Conservation (phyloP, 768 basidiomycete genomes). For the Calocera cornea region DNA sequence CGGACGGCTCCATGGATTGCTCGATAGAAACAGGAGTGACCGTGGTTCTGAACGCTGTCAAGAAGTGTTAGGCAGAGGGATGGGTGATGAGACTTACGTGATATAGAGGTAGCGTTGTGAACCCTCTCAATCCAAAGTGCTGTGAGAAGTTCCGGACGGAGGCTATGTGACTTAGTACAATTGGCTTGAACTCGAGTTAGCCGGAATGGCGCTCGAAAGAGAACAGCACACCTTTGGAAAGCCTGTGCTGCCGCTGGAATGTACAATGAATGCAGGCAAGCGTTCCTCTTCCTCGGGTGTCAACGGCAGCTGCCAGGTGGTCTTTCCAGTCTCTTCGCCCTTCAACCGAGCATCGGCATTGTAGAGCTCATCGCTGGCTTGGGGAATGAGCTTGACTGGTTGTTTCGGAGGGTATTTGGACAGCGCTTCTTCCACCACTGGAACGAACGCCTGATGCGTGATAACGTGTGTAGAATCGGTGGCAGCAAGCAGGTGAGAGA, state of each 20-base stretch:
- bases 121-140: conserved; percentile 26
- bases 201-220: background rate
- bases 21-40: conserved; percentile 28
- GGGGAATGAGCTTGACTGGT: conserved; percentile 14
- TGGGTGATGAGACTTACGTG: conserved; percentile 29
- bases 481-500: conserved; percentile 33
- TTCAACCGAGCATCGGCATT: conserved; percentile 32
- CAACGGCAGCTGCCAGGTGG: conserved; percentile 20
- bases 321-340: conserved; percentile 21
- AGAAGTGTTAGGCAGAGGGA: background rate
- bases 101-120: conserved; percentile 36
- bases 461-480: conserved; percentile 31
- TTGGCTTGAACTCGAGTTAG: conserved; percentile 20
- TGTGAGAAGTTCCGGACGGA: conserved; percentile 27
- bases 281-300: conserved; percentile 25
- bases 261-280: conserved; percentile 30
- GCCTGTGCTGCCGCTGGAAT: conserved; percentile 38
- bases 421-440: conserved; percentile 25
- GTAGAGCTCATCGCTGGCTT: conserved; percentile 27
- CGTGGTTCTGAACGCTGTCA: conserved; percentile 12
- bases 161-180: conserved; percentile 27
- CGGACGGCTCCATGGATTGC: conserved; percentile 32
- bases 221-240: conserved; percentile 27
- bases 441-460: conserved; percentile 27
- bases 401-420: conserved; percentile 20